Conservation (phyloP, 306 rosid genomes). For the Ormosia emarginata region DNA sequence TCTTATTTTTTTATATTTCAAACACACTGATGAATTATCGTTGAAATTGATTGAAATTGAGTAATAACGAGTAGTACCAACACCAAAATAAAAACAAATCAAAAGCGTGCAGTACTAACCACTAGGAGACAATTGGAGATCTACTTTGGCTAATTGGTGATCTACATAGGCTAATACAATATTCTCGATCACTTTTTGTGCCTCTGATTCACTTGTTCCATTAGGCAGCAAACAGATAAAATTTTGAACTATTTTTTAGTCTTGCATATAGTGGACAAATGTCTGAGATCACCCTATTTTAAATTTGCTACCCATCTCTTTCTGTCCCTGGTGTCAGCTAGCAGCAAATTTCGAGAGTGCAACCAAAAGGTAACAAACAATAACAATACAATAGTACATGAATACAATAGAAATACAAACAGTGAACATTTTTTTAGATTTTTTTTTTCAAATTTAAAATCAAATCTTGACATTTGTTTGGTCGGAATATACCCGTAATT, state of each 20-base stretch:
- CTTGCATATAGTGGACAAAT: constrained; percentile 10
- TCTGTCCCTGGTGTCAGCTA: neutral
- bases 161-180: neutral
- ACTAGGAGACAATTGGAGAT: constrained; percentile 15
- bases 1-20: too few relatives aligned
- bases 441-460: neutral
- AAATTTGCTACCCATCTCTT: constrained; percentile 5
- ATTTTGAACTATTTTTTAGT: neutral
- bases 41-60: neutral
- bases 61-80: neutral
- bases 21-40: neutral
- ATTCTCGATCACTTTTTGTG: constrained; percentile 3
- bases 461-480: neutral
- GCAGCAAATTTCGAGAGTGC: neutral
- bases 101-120: neutral
- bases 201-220: constrained; percentile 1
- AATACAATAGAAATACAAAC: neutral
- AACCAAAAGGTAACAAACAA: constrained; percentile 1
- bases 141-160: neutral
- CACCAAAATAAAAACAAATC: neutral
- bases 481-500: neutral
- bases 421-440: too few relatives aligned
- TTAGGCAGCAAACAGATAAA: constrained; percentile 4
- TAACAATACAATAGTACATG: neutral
- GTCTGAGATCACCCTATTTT: neutral